Conservation (phyloP, 805 yeast species). For the Ogataea chonburiensis region DNA sequence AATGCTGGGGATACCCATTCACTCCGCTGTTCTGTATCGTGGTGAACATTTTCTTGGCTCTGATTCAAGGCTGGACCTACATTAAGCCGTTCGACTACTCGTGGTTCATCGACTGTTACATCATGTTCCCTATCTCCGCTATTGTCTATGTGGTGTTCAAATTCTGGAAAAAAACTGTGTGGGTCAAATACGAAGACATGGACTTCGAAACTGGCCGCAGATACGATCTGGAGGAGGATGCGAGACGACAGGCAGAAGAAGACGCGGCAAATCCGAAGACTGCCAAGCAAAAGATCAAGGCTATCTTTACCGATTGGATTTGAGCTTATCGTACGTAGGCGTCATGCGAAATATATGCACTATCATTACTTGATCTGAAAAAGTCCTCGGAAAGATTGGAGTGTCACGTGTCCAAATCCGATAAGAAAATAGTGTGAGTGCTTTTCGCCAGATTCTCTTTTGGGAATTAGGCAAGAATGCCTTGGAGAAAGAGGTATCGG, state of each 20-base stretch:
- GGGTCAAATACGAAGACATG: slow-evolving; percentile 35
- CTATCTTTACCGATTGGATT: slow-evolving; percentile 2
- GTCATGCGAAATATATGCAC: too few species aligned
- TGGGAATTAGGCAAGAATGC: too few species aligned
- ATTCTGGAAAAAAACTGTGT: slow-evolving; percentile 29
- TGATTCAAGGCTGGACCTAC: slow-evolving; percentile 66
- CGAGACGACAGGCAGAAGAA: background rate
- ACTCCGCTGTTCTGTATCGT: slow-evolving; percentile 49
- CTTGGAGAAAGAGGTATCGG: too few species aligned
- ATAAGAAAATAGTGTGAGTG: too few species aligned
- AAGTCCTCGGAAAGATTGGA: too few species aligned
- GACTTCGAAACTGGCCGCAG: slow-evolving; percentile 53
- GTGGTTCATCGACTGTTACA: slow-evolving; percentile 55
- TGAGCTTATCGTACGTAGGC: too few species aligned
- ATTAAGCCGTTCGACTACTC: slow-evolving; percentile 59
- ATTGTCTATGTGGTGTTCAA: slow-evolving; percentile 27
- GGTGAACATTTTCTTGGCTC: slow-evolving; percentile 50
- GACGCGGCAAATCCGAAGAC: slow-evolving; percentile 2
- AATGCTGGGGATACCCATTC: slow-evolving; percentile 50
- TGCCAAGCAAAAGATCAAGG: slow-evolving; percentile 1
- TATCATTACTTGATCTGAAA: too few species aligned
- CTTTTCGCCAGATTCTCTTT: too few species aligned
- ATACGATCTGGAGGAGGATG: slow-evolving; percentile 21
- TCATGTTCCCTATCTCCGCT: slow-evolving; percentile 58
- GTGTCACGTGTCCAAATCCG: too few species aligned